A percentile compares a stretch with the other conserved stretches of the same genome.
Conservation (phyloP, 805 yeast species). For the Maudiozyma pseudohumilis region DNA sequence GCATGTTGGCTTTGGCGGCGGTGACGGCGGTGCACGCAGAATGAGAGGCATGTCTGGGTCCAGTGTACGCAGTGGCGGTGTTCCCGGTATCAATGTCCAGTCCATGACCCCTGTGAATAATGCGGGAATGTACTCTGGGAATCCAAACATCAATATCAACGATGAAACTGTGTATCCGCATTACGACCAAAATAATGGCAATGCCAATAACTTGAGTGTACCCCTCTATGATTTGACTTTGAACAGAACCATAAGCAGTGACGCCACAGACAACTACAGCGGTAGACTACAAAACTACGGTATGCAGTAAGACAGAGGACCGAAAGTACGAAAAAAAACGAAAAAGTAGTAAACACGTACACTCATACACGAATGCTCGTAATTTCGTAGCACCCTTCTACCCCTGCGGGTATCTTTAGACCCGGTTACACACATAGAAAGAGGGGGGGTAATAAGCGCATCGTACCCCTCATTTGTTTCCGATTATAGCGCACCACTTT, state of each 20-base stretch:
- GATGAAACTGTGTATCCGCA: not conserved
- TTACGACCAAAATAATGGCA: not conserved
- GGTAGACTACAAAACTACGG: no score
- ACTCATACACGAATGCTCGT: no score
- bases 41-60: conserved; percentile 22
- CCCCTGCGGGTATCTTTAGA: no score
- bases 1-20: not conserved
- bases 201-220: not conserved
- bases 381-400: no score
- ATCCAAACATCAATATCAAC: not conserved
- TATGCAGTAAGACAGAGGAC: no score
- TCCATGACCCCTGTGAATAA: conserved; percentile 4
- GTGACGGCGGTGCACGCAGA: conserved; percentile 13
- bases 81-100: conserved; percentile 1
- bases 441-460: no score
- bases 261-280: not conserved
- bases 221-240: not conserved
- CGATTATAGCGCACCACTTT: no score
- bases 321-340: no score
- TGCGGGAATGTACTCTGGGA: not conserved
- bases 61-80: conserved; percentile 18
- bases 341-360: no score
- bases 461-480: no score
- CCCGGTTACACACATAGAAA: no score
- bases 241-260: conserved; percentile 1